These are phyloP conservation scores for Oryza glumipatula DNA, from an alignment of 176 grass and related monocot genomes.

Conservation along the genomic window DNA sequence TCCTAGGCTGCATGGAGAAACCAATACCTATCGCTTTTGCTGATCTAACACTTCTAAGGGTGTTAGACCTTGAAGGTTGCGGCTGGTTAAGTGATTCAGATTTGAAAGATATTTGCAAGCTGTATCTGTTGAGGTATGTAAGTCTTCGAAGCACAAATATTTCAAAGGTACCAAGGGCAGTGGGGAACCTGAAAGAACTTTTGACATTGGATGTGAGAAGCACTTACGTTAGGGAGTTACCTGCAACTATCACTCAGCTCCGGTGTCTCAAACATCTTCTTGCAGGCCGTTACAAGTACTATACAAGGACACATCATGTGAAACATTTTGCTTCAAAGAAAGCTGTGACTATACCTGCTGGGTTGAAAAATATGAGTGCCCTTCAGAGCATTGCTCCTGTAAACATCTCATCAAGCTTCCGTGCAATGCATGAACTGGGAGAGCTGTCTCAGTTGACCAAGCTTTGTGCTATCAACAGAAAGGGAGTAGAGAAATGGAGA, in stretches of 20 bases:
- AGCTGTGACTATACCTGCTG: not conserved
- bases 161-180: not conserved
- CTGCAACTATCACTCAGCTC: not conserved
- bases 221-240: not conserved
- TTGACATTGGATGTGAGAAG: not conserved
- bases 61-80: conserved; percentile 28
- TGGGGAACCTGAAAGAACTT: conserved; percentile 25
- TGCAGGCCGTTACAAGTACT: not conserved
- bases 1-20: not conserved
- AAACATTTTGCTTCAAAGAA: not conserved
- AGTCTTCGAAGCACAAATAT: conserved; percentile 20
- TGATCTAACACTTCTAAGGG: not conserved
- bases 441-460: not conserved
- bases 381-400: conserved; percentile 9
- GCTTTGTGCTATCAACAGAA: not conserved
- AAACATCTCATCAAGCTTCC: not conserved
- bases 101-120: conserved; percentile 1
- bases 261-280: conserved; percentile 11
- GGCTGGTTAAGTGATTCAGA: not conserved
- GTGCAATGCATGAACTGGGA: not conserved
- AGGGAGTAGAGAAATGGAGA: not conserved
- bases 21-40: not conserved
- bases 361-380: conserved; percentile 13
- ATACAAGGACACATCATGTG: conserved; percentile 1
- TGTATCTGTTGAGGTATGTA: conserved; percentile 14